A percentile compares a stretch with the other conserved stretches of the same genome.
These are phyloP conservation scores for Azolla pinnata DNA, from an alignment of 75 land plant genomes.

Conservation along the genomic window DNA sequence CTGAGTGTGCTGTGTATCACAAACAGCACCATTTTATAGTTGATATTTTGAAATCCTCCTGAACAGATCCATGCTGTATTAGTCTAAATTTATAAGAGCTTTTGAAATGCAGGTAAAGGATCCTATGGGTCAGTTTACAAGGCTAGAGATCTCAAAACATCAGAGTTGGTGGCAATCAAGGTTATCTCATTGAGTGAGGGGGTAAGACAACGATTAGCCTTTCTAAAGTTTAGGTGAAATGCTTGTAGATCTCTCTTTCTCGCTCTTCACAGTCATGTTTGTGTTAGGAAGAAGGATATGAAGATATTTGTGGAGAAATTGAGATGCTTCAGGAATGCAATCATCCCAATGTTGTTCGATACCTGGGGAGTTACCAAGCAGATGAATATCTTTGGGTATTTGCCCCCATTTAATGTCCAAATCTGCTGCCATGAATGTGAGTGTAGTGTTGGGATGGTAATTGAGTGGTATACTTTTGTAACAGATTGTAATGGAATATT, in stretches of 20 bases:
- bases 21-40: too few relatives aligned
- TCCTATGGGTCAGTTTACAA: constrained; percentile 97
- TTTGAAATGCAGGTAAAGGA: constrained; percentile 95
- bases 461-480: too few relatives aligned
- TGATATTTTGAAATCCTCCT: too few relatives aligned
- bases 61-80: too few relatives aligned
- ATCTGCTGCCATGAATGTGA: too few relatives aligned
- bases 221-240: background rate
- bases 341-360: constrained; percentile 98
- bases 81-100: too few relatives aligned
- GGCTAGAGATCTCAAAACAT: constrained; percentile 88
- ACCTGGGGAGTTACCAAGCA: constrained; percentile 94
- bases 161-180: constrained; percentile 97
- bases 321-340: constrained; percentile 99
- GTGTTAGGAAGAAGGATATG: constrained; percentile 94
- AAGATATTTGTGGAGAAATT: constrained; percentile 97
- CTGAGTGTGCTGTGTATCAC: too few relatives aligned
- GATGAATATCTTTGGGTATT: constrained; percentile 97
- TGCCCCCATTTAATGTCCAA: too few relatives aligned
- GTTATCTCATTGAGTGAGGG: constrained; percentile 90
- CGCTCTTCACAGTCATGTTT: too few relatives aligned
- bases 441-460: too few relatives aligned
- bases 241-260: background rate
- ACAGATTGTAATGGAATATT: constrained; percentile 99
- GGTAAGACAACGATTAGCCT: constrained; percentile 24